phyloP scores from a whole-genome alignment of 306 rosid species.

The Luffa aegyptiaca region DNA sequence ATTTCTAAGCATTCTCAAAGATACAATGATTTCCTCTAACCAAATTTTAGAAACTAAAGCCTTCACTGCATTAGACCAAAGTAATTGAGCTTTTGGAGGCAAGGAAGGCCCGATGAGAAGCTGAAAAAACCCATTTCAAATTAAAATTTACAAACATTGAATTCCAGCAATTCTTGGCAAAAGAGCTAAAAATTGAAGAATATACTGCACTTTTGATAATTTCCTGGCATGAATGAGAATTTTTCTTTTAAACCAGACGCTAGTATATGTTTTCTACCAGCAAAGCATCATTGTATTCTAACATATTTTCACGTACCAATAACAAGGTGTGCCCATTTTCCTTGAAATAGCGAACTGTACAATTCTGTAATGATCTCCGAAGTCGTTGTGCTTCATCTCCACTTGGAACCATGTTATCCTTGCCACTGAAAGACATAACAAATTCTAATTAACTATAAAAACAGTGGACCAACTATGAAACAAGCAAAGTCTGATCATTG shows the following conservation, averaged over 20 bases:
- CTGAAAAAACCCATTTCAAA: no score
- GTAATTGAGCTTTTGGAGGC: no score
- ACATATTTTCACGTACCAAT: conserved; percentile 45
- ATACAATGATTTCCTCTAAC: no score
- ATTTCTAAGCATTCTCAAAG: no score
- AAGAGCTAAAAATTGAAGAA: not conserved
- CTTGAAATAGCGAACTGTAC: conserved; percentile 56
- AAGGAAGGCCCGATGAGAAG: no score
- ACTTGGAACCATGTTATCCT: conserved; percentile 91
- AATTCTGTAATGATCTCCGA: conserved; percentile 31
- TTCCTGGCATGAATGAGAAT: not conserved
- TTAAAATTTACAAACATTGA: no score
- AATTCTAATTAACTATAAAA: conserved; percentile 13
- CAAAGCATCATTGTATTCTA: not conserved
- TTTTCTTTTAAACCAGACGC: not conserved
- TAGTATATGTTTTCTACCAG: not conserved
- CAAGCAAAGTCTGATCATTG: not conserved
- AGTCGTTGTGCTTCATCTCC: conserved; percentile 67
- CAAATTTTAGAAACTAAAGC: no score
- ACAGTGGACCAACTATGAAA: not conserved
- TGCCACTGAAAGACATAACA: conserved; percentile 51
- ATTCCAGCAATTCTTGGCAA: no score
- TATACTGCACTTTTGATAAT: not conserved
- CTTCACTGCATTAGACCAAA: no score
- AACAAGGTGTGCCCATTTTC: conserved; percentile 90